Conservation (phyloP, 257 asterid species). For the Solanum verrucosum region DNA sequence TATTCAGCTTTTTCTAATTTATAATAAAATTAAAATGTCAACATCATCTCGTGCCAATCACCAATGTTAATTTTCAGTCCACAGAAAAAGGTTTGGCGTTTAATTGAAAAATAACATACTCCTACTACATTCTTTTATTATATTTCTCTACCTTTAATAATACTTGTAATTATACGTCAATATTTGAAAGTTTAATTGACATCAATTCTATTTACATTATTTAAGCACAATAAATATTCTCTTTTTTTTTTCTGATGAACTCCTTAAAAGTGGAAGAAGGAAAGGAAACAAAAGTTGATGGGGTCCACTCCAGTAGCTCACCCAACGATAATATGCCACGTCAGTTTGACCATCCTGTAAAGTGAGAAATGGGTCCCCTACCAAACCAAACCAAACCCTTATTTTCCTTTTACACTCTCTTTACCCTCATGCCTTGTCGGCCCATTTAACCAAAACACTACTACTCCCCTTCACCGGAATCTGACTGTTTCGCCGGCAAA, state of each 20-base stretch:
- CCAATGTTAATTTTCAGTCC: too few species aligned
- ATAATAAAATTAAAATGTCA: too few species aligned
- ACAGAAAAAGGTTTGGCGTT: not conserved
- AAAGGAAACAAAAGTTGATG: not conserved
- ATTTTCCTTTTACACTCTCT: constrained; percentile 28
- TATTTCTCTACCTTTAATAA: not conserved
- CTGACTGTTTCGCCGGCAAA: not conserved
- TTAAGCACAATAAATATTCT: not conserved
- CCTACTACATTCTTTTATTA: not conserved
- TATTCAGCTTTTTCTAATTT: not conserved
- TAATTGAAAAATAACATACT: not conserved
- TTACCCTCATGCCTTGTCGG: constrained; percentile 36
- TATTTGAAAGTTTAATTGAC: not conserved
- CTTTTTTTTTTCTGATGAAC: not conserved
- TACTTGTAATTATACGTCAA: not conserved
- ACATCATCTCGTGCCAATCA: too few species aligned
- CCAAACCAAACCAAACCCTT: constrained; percentile 7
- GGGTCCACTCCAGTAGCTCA: constrained; percentile 11
- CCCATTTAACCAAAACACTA: constrained; percentile 23
- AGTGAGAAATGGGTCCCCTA: constrained; percentile 13
- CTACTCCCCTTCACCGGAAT: constrained; percentile 11
- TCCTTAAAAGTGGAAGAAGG: not conserved
- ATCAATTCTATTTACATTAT: not conserved
- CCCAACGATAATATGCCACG: constrained; percentile 25
- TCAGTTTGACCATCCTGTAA: constrained; percentile 41